Percentiles rank a stretch among this genome's conserved stretches.
Conservation (phyloP, 768 basidiomycete species). For the Nidularia pulvinata region DNA sequence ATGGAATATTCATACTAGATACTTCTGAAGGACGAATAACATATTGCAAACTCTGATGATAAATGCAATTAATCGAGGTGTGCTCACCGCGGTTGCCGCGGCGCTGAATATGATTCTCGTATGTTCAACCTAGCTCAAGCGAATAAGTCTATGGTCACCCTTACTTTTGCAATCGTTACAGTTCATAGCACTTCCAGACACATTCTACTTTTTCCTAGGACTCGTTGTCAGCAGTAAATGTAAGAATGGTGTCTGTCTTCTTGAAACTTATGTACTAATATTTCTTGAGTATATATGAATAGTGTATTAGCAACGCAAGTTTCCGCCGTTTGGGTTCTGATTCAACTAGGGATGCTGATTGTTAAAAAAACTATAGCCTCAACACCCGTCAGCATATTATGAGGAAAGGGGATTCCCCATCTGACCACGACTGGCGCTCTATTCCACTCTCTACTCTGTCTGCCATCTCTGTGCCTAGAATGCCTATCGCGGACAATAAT, state of each 20-base stretch:
- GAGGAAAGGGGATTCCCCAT: no score
- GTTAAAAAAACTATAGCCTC: no score
- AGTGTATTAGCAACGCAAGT: background rate
- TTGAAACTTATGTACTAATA: background rate
- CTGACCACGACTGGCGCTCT: no score
- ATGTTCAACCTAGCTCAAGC: background rate
- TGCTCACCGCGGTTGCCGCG: slow-evolving; percentile 12
- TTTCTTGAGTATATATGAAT: background rate
- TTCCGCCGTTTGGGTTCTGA: no score
- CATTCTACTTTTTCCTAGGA: slow-evolving; percentile 17
- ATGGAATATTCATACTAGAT: background rate
- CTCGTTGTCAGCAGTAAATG: slow-evolving; percentile 14
- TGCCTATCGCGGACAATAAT: no score
- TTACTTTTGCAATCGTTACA: slow-evolving; percentile 1
- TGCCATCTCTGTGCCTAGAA: no score
- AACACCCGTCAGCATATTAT: no score
- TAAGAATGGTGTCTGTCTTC: slow-evolving; percentile 1
- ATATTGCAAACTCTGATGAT: slow-evolving; percentile 14
- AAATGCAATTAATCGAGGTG: slow-evolving; percentile 15
- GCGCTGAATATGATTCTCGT: slow-evolving; percentile 14
- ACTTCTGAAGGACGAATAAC: slow-evolving; percentile 10
- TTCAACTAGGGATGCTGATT: no score
- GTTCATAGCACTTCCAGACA: slow-evolving; percentile 13
- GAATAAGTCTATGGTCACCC: background rate
- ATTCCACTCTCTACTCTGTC: no score